A percentile compares a stretch with the other conserved stretches of the same genome.
These are phyloP conservation scores for Polytrichum formosum DNA, from an alignment of 225 moss, liverwort and hornwort species.

Conservation along the genomic window DNA sequence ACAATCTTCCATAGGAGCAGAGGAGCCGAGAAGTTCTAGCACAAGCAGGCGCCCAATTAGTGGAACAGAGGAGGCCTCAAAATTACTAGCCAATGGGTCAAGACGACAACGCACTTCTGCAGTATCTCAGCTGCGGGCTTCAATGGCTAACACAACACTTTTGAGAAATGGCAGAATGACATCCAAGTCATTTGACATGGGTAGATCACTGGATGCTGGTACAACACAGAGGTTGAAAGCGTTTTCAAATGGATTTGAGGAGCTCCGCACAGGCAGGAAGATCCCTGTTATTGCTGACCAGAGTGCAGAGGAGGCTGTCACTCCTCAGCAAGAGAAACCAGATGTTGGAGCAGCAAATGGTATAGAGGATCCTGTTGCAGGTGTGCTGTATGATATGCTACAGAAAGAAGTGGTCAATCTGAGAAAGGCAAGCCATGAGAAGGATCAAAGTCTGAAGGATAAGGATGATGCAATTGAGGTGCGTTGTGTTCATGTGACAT, in stretches of 20 bases:
- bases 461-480: slow-evolving; percentile 99
- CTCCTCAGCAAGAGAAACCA: slow-evolving; percentile 46
- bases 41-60: slow-evolving; percentile 68
- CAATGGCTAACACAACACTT: slow-evolving; percentile 72
- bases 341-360: slow-evolving; percentile 27
- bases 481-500: slow-evolving; percentile 8
- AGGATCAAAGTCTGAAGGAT: slow-evolving; percentile 95
- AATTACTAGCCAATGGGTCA: slow-evolving; percentile 86
- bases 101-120: slow-evolving; percentile 77
- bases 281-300: slow-evolving; percentile 35
- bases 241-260: slow-evolving; percentile 85
- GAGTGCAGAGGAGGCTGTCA: slow-evolving; percentile 31
- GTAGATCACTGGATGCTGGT: slow-evolving; percentile 72
- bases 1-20: slow-evolving; percentile 18
- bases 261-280: slow-evolving; percentile 67
- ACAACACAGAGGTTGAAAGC: slow-evolving; percentile 42
- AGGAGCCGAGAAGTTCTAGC: slow-evolving; percentile 75
- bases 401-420: slow-evolving; percentile 90
- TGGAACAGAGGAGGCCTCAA: slow-evolving; percentile 91
- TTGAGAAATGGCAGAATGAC: slow-evolving; percentile 86
- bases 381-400: slow-evolving; percentile 87
- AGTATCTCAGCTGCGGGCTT: slow-evolving; percentile 79
- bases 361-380: slow-evolving; percentile 64
- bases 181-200: slow-evolving; percentile 95
- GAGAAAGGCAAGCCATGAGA: slow-evolving; percentile 79